Evolutionary conservation across 2,329 filamentous ascomycete genomes (phyloP).

Genomic region (Zymoseptoria passerinii): DNA sequence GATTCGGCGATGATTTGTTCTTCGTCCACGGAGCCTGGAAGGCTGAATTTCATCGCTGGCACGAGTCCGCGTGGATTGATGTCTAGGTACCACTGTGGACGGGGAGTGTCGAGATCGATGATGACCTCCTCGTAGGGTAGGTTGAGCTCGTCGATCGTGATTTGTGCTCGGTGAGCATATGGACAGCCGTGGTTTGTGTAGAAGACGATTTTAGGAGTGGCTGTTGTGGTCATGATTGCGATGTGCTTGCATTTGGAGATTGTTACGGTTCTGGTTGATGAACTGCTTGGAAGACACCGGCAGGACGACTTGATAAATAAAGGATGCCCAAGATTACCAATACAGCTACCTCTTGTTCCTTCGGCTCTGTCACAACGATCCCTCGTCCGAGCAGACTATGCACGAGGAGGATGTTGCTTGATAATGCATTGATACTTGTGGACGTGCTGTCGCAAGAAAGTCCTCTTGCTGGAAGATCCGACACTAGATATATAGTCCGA

Average conservation of each 20-base stretch:
- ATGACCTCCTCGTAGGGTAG: slow-evolving; percentile 29
- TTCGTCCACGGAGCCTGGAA: slow-evolving; percentile 34
- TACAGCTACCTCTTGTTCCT: neutral
- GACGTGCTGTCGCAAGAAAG: too few species aligned
- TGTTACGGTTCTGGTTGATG: neutral
- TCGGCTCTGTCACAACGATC: neutral
- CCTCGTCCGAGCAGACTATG: neutral
- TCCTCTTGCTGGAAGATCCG: too few species aligned
- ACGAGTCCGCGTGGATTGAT: slow-evolving; percentile 75
- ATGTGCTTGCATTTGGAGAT: neutral
- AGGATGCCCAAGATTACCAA: neutral
- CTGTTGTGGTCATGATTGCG: neutral
- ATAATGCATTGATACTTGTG: neutral
- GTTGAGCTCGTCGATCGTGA: slow-evolving; percentile 26
- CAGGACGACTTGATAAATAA: neutral
- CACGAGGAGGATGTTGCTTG: neutral
- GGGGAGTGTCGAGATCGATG: slow-evolving; percentile 61
- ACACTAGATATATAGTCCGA: too few species aligned
- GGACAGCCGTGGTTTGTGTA: slow-evolving; percentile 66
- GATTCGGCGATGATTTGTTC: slow-evolving; percentile 63
- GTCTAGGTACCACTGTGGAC: slow-evolving; percentile 64
- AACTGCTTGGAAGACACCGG: too few species aligned
- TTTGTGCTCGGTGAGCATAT: slow-evolving; percentile 61
- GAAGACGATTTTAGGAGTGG: slow-evolving; percentile 48
- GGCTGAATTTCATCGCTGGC: slow-evolving; percentile 57